A percentile compares a stretch with the other conserved stretches of the same genome.
phyloP scores from a whole-genome alignment of 2,329 filamentous ascomycete species.

The Phialophora macrospora region DNA sequence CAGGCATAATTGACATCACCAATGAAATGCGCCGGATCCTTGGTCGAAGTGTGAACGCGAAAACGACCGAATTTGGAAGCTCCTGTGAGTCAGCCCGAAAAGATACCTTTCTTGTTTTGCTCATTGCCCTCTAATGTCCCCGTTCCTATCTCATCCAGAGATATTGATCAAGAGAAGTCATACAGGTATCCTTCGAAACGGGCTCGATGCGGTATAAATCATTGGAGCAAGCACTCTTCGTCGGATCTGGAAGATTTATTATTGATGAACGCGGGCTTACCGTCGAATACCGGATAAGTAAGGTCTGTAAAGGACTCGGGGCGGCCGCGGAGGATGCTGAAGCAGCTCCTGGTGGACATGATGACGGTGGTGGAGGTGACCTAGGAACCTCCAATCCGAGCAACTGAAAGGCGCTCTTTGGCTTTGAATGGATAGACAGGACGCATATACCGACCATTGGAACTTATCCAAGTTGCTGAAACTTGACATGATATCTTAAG shows the following conservation, averaged over 20 bases:
- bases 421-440: background rate
- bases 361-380: background rate
- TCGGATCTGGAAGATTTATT: conserved; percentile 49
- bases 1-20: conserved; percentile 47
- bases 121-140: background rate
- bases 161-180: conserved; percentile 40
- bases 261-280: conserved; percentile 33
- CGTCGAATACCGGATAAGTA: conserved; percentile 52
- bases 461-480: background rate
- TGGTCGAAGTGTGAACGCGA: conserved; percentile 42
- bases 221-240: conserved; percentile 49
- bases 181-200: conserved; percentile 48
- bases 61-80: conserved; percentile 48
- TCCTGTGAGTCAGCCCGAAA: conserved; percentile 44
- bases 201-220: conserved; percentile 50
- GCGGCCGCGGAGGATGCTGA: conserved; percentile 1
- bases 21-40: conserved; percentile 45
- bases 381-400: background rate
- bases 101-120: background rate
- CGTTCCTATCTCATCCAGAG: background rate
- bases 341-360: background rate
- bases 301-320: conserved; percentile 27
- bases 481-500: background rate
- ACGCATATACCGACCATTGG: background rate
- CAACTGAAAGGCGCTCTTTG: background rate